Base-by-base conservation (phyloP, 495 filamentous ascomycete genomes). In the Elasticomyces elasticus region DNA sequence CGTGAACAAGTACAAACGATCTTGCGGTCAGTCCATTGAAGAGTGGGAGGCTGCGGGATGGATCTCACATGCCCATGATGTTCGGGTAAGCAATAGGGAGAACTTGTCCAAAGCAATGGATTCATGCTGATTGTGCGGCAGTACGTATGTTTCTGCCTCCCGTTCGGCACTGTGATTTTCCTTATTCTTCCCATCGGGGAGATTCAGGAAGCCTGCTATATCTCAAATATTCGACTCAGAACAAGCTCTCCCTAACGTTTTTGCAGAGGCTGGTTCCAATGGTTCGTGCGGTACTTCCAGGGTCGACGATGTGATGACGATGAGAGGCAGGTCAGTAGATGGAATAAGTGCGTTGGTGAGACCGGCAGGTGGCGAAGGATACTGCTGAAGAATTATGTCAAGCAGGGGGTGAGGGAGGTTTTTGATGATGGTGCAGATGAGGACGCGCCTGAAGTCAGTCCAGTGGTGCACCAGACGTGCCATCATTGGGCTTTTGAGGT, bases 211-310 rank as follows among this genome's bases (percentile, higher is more conserved):
- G n/a, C n/a, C n/a, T n/a, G n/a, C n/a, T n/a, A n/a, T n/a, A n/a
- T n/a, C n/a, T n/a, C n/a, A n/a, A n/a, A n/a, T n/a, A n/a, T n/a
- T n/a, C n/a, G n/a, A n/a, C n/a, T n/a, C n/a, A n/a, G n/a, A n/a
- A n/a, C n/a, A n/a, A n/a, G n/a, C n/a, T n/a, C n/a, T n/a, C n/a
- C n/a, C n/a, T n/a, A n/a, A n/a, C n/a, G n/a, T n/a, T n/a, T n/a
- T n/a, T n/a, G n/a, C n/a, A n/a, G n/a, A n/a, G 73, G 73, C 23
- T 75, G 73, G 73, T 75, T 76, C 56, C 74, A 76, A 54, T 76
- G 74, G 74, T 76, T 75, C 51, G 71, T 67, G 40, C 71, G 72
- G 1, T 76, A 74, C 63, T 75, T 69, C 60, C 61, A 66, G 31
- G 74, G 74, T 0, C 54, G 74, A 15, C 61, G 74, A 23, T 76